Percentiles rank a stretch among this genome's conserved stretches.
Evolutionary conservation across 2,329 filamentous ascomycete genomes (phyloP).

Genomic region (Apiospora malaysiana): DNA sequence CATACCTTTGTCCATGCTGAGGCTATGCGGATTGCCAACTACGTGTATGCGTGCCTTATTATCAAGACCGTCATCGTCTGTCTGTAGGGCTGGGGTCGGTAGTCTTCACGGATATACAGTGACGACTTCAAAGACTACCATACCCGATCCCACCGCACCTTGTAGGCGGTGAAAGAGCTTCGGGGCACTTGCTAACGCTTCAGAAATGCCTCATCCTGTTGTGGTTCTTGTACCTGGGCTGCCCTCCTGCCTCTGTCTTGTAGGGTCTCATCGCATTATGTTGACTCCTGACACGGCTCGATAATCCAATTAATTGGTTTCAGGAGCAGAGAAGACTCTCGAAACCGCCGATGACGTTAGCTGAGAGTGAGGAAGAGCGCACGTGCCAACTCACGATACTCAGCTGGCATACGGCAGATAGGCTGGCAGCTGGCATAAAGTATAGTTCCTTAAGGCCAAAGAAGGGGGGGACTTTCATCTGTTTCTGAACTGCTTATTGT

Average conservation of each 20-base stretch:
- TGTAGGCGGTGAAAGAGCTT: background rate
- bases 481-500: background rate
- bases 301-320: slow-evolving; percentile 7
- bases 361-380: background rate
- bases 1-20: too few species aligned
- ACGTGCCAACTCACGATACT: slow-evolving; percentile 13
- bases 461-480: too few species aligned
- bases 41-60: too few species aligned
- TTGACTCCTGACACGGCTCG: background rate
- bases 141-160: background rate
- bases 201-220: background rate
- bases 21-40: too few species aligned
- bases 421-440: background rate
- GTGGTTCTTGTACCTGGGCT: background rate
- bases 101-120: background rate
- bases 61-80: background rate
- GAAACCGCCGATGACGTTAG: slow-evolving; percentile 4
- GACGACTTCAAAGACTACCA: background rate
- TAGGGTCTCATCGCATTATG: background rate
- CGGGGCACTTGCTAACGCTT: too few species aligned
- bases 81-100: background rate
- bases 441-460: too few species aligned
- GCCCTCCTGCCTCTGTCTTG: background rate
- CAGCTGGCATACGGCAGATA: background rate
- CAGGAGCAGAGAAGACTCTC: slow-evolving; percentile 1